Evolutionary conservation across 306 rosid species (phyloP), one percentile per base, ranked within the genome.

Genomic region (Malus sylvestris): DNA sequence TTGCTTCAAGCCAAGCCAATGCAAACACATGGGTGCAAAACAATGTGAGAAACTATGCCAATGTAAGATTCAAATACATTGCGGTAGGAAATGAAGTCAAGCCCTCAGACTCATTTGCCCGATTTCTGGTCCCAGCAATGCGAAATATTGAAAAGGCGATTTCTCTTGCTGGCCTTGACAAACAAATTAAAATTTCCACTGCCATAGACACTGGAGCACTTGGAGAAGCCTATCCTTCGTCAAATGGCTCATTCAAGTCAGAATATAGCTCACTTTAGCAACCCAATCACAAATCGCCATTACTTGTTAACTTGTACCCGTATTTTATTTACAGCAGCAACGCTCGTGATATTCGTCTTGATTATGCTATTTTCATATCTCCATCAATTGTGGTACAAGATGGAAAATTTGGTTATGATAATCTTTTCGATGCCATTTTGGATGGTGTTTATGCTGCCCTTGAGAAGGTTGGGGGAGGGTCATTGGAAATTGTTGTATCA

Each of bases 371-470:
- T 9, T 78, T 78, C 66, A 73, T 57, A 3, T 27, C 77, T 6
- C 40, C 67, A 9, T 29, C 62, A 9, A 70, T 53, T 2, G 72
- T 73, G 1, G 85, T 82, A 32, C 61, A 33, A 29, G 82, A 82
- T 23, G 79, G 72, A 6, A 12, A 40, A 2, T 22, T 60, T 1
- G 73, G 70, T 42, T 68, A 68, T 25, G 23, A 19, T 1, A 78
- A 73, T 49, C 70, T 83, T 0, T 78, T 78, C 4, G 78, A 83
- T 69, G 87, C 87, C 5, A 70, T 80, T 10, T 38, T 85, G 25
- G 88, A 85, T 20, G 72, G 82, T n/a, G 22, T 69, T 35, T 82
- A 83, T 57, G 62, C 77, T 3, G 83, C 85, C 1, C 75, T 86
- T 20, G 87, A 86, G 75, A 77, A 75, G 72, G 68, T 13, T 6